These are phyloP conservation scores for Ophiostoma piceae DNA, from an alignment of 2,329 filamentous ascomycete genomes.

Conservation along the genomic window DNA sequence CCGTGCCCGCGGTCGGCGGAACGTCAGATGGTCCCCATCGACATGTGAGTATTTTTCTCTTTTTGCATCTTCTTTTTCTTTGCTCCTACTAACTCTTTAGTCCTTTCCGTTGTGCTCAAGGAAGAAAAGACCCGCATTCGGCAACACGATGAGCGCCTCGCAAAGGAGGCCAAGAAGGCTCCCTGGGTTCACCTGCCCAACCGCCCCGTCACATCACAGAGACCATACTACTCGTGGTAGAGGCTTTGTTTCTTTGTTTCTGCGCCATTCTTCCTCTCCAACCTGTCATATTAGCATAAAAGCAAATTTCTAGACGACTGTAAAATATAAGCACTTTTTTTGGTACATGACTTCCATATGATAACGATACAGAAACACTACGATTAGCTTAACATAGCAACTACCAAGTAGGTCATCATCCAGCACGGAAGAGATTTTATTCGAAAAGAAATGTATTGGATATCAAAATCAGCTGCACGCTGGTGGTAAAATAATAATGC, in stretches of 20 bases:
- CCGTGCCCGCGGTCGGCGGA: conserved; percentile 66
- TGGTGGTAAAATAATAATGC: not conserved
- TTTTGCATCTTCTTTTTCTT: not conserved
- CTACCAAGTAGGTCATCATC: not conserved
- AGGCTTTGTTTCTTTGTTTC: conserved; percentile 14
- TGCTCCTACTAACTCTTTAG: conserved; percentile 39
- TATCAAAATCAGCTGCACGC: conserved; percentile 6
- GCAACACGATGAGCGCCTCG: conserved; percentile 69
- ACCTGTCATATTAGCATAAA: conserved; percentile 21
- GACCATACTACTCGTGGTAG: conserved; percentile 90
- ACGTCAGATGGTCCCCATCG: conserved; percentile 55
- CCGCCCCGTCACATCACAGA: conserved; percentile 74
- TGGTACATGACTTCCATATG: not conserved
- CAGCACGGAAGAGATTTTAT: not conserved
- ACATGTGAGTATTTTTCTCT: conserved; percentile 57
- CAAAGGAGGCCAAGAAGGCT: conserved; percentile 67
- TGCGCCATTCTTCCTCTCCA: conserved; percentile 13
- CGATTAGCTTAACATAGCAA: not conserved
- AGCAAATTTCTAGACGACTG: conserved; percentile 18
- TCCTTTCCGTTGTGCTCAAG: conserved; percentile 76
- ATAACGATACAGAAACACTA: no score
- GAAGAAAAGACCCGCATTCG: conserved; percentile 88
- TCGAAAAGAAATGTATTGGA: not conserved
- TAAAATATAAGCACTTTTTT: conserved; percentile 16
- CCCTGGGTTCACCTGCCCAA: conserved; percentile 88